These are phyloP conservation scores for Epichloe typhina DNA, from an alignment of 2,329 filamentous ascomycete species.

Conservation along the genomic window DNA sequence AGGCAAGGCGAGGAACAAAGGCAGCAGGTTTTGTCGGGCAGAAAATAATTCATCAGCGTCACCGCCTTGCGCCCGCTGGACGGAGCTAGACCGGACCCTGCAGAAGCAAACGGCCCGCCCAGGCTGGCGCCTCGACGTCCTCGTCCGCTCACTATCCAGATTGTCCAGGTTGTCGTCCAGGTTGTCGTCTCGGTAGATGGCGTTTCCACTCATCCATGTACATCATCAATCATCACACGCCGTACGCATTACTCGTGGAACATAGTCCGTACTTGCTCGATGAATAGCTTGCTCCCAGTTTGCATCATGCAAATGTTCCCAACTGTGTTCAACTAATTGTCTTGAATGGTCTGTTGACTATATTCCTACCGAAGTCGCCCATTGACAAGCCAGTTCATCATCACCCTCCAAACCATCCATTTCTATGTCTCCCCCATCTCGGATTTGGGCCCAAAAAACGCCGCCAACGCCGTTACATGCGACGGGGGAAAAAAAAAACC, in stretches of 20 bases:
- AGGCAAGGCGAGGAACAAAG: neutral
- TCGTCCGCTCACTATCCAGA: neutral
- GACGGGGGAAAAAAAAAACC: slow-evolving; percentile 5
- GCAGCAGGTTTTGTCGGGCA: slow-evolving; percentile 15
- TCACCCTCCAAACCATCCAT: neutral
- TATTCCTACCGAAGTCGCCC: neutral
- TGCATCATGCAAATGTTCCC: too few species aligned
- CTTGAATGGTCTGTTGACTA: neutral
- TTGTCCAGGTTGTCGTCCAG: too few species aligned
- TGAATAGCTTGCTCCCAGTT: too few species aligned
- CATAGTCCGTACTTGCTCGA: too few species aligned
- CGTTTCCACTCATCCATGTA: too few species aligned
- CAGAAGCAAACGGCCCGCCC: neutral
- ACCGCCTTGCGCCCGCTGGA: slow-evolving; percentile 11
- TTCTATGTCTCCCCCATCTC: neutral
- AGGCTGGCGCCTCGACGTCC: neutral
- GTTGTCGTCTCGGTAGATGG: too few species aligned
- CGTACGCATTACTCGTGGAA: too few species aligned
- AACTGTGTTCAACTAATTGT: neutral
- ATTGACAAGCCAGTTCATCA: neutral
- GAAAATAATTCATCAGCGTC: slow-evolving; percentile 17
- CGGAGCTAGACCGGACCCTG: neutral
- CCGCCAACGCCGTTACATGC: slow-evolving; percentile 17
- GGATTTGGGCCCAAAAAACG: slow-evolving; percentile 5
- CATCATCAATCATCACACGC: too few species aligned